Percentiles rank a stretch among this genome's conserved stretches.
These are phyloP conservation scores for Stevia rebaudiana DNA, from an alignment of 140 eudicot genomes.

Conservation along the genomic window DNA sequence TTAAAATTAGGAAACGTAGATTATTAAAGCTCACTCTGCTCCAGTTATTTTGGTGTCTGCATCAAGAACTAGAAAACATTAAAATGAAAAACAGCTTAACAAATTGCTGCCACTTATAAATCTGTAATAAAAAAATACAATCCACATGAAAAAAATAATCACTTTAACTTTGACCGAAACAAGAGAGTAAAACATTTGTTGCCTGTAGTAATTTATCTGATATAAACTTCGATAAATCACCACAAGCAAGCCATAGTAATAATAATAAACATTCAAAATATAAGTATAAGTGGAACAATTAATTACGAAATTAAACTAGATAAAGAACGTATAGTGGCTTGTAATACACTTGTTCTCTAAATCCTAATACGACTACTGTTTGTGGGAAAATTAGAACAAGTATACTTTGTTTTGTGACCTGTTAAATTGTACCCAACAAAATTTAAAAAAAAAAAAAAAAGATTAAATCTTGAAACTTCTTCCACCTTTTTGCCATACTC, in stretches of 20 bases:
- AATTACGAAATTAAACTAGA: constrained; percentile 21
- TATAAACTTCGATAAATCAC: background rate
- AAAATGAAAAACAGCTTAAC: background rate
- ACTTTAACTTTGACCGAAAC: background rate
- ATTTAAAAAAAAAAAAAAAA: background rate
- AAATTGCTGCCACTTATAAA: background rate
- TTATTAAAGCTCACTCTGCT: too few species aligned
- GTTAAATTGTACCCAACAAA: constrained; percentile 1
- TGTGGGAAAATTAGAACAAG: constrained; percentile 24
- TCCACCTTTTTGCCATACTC: constrained; percentile 79
- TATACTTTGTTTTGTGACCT: constrained; percentile 18
- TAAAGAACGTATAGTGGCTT: constrained; percentile 2
- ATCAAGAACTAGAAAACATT: background rate
- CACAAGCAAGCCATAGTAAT: background rate
- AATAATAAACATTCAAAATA: background rate
- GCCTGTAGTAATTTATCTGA: background rate
- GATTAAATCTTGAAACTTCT: constrained; percentile 53
- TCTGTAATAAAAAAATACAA: background rate
- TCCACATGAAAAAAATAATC: background rate
- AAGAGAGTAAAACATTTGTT: background rate
- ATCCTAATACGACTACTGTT: constrained; percentile 18
- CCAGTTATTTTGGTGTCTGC: background rate
- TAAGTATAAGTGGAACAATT: constrained; percentile 6
- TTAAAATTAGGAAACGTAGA: too few species aligned
- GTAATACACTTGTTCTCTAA: constrained; percentile 30